phyloP scores from a whole-genome alignment of 2,329 filamentous ascomycete species.

The Acrodontium crateriforme region DNA sequence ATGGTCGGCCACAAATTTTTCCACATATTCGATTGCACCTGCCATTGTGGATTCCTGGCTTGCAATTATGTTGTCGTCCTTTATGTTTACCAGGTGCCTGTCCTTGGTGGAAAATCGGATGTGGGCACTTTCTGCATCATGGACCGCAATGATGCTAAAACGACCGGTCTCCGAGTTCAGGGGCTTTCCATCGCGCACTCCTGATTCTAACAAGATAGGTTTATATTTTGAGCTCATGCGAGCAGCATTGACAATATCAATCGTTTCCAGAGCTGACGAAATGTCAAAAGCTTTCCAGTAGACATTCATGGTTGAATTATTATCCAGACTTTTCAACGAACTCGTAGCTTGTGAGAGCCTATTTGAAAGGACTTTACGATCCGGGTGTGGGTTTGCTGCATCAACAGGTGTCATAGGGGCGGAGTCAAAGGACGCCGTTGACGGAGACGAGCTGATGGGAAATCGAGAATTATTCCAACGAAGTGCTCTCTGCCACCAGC shows the following conservation, averaged over 20 bases:
- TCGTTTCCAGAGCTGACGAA: neutral
- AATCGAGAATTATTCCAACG: conserved; percentile 7
- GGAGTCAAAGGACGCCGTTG: too few relatives aligned
- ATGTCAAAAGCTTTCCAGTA: neutral
- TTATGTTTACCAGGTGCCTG: conserved; percentile 6
- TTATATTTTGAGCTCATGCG: conserved; percentile 17
- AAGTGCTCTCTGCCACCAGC: conserved; percentile 58
- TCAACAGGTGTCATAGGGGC: too few relatives aligned
- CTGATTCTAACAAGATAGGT: conserved; percentile 35
- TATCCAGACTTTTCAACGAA: neutral
- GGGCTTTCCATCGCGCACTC: conserved; percentile 26
- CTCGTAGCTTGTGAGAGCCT: too few relatives aligned
- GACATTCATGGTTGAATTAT: neutral
- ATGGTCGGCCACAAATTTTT: conserved; percentile 24
- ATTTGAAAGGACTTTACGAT: too few relatives aligned
- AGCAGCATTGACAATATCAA: conserved; percentile 24
- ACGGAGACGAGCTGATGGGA: neutral
- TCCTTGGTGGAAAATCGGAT: conserved; percentile 12
- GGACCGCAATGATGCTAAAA: conserved; percentile 61
- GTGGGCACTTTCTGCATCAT: conserved; percentile 27
- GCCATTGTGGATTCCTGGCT: too few relatives aligned
- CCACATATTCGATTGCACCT: conserved; percentile 19
- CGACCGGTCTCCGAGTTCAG: conserved; percentile 40
- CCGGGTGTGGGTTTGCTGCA: neutral
- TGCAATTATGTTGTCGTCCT: conserved; percentile 1